Conservation (phyloP, 768 basidiomycete species). For the Serpula lacrymans region DNA sequence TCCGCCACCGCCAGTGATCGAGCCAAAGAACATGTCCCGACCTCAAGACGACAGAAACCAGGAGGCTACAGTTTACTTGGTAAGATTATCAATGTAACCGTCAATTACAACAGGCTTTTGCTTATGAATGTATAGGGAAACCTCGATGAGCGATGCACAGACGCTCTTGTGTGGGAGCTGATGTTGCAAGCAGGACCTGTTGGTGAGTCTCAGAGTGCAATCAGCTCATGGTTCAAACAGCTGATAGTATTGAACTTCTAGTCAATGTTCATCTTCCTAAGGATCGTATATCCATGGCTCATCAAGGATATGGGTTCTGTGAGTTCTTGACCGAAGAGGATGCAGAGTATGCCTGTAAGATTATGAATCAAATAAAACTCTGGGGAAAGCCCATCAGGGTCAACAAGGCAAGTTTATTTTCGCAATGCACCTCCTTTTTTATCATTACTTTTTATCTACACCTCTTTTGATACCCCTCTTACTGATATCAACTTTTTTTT, state of each 20-base stretch:
- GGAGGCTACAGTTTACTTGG: constrained; percentile 87
- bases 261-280: constrained; percentile 98
- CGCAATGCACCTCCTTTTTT: background rate
- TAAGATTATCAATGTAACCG: constrained; percentile 22
- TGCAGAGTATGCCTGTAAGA: constrained; percentile 99
- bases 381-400: constrained; percentile 99
- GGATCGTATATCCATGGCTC: constrained; percentile 96
- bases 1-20: background rate
- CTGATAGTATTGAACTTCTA: constrained; percentile 24
- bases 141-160: constrained; percentile 90
- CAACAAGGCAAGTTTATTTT: constrained; percentile 77
- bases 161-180: constrained; percentile 95
- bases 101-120: background rate
- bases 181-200: constrained; percentile 99
- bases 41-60: constrained; percentile 89
- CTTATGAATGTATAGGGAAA: constrained; percentile 64
- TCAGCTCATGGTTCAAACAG: background rate
- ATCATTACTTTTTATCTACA: background rate
- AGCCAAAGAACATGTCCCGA: constrained; percentile 52
- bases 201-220: constrained; percentile 50
- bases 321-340: constrained; percentile 99
- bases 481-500: constrained; percentile 12
- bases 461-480: constrained; percentile 1
- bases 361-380: constrained; percentile 99
- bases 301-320: constrained; percentile 99